phyloP scores from a whole-genome alignment of 2,329 filamentous ascomycete species.

The Fusarium sp. region DNA sequence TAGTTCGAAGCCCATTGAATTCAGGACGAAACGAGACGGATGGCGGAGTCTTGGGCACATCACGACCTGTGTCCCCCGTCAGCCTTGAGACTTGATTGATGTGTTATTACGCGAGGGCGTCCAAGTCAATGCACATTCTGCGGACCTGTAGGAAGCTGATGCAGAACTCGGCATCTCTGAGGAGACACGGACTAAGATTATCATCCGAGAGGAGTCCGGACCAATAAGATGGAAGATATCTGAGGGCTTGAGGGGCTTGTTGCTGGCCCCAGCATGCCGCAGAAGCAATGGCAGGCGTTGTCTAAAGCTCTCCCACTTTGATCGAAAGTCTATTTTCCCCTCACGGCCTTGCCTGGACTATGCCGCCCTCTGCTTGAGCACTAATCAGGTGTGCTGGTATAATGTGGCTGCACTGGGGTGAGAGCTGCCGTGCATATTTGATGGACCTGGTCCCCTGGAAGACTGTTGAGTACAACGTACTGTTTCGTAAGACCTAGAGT shows the following conservation, averaged over 20 bases:
- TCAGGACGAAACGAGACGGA: background rate
- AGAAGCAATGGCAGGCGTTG: conserved; percentile 19
- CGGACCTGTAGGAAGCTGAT: conserved; percentile 3
- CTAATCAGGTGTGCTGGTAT: conserved; percentile 20
- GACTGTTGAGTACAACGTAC: background rate
- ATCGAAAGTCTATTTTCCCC: conserved; percentile 44
- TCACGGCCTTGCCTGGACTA: conserved; percentile 26
- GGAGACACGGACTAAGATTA: conserved; percentile 14
- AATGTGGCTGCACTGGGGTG: conserved; percentile 26
- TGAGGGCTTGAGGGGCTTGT: conserved; percentile 24
- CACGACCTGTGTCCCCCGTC: background rate
- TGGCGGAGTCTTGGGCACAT: background rate
- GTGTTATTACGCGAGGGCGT: background rate
- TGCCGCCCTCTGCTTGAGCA: conserved; percentile 15
- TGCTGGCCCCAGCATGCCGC: conserved; percentile 18
- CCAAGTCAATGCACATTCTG: background rate
- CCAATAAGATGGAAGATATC: conserved; percentile 15
- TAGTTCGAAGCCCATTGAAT: background rate
- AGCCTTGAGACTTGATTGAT: background rate
- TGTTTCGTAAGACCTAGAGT: conserved; percentile 8
- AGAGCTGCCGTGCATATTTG: conserved; percentile 28
- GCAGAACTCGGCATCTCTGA: background rate
- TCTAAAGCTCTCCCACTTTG: conserved; percentile 31
- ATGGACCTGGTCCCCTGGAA: conserved; percentile 13
- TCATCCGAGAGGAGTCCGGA: conserved; percentile 5